Evolutionary conservation across 208 protist genomes (phyloP), one percentile per base, ranked within the genome.

Genomic region (Leishmania tropica): DNA sequence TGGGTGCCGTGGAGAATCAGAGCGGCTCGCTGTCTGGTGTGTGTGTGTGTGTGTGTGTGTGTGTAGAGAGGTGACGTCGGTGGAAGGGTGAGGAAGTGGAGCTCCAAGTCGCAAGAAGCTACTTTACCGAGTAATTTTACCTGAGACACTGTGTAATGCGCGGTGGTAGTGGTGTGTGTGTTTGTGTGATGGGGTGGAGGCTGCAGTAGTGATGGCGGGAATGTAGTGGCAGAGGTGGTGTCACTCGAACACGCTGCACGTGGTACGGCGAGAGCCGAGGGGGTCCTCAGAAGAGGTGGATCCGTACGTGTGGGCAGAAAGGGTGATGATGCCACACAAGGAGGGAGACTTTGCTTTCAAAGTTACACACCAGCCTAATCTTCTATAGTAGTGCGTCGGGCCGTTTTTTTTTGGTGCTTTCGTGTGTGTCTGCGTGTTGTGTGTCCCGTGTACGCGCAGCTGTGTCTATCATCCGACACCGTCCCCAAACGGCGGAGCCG

Each of bases 11-110:
- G 45, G 53, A 35, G 75, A 71, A 24, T 62, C 80, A 42, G 37
- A 35, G 80, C 31, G 48, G 56, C 48, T 78, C 56, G 35, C 54
- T 31, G 45, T 40, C 67, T 48, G 7, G 67, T 54, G 0, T 15
- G 48, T 15, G 48, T 0, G 48, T 51, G 48, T 19, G 48, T 53
- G 35, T 72, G 40, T 37, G 40, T 17, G 3, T 72, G 40, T 72
- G 83, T 53, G 74, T 76, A 67, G 37, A 80, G 19, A 74, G 19
- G 21, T 75, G 74, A 35, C 28, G 56, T 77, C 54, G 42, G 76
- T 51, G 65, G 79, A 35, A 54, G 75, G 68, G 75, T 81, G 47
- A 40, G 8, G 48, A 40, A 35, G 19, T 62, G 31, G 24, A 47
- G n/a, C 45, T 71, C n/a, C 48, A 70, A 76, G 40, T 35, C 10